phyloP scores from a whole-genome alignment of 1,284 basidiomycete species.

The Volvariella surrecta region DNA sequence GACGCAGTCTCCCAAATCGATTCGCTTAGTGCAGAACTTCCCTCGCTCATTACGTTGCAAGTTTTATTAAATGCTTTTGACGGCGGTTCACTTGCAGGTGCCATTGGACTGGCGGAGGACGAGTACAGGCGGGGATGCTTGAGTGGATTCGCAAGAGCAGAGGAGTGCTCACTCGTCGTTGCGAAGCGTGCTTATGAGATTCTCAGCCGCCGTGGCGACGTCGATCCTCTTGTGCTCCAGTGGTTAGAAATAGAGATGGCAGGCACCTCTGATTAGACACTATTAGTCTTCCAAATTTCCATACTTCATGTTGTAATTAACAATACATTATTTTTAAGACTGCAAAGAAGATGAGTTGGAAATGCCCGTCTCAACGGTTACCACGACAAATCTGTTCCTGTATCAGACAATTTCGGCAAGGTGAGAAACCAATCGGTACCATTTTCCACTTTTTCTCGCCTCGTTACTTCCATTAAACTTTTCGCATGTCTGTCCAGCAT shows the following conservation, averaged over 20 bases:
- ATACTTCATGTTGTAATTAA: too few species aligned
- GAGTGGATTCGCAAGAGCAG: slow-evolving; percentile 65
- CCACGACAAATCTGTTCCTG: slow-evolving; percentile 16
- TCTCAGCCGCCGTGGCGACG: slow-evolving; percentile 26
- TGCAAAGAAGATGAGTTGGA: too few species aligned
- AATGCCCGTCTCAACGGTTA: slow-evolving; percentile 8
- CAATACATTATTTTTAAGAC: too few species aligned
- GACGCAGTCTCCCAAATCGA: slow-evolving; percentile 31
- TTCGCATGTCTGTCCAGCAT: slow-evolving; percentile 75
- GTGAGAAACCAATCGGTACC: slow-evolving; percentile 20
- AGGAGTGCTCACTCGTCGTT: slow-evolving; percentile 56
- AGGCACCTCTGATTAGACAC: slow-evolving; percentile 5
- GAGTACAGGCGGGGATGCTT: slow-evolving; percentile 62
- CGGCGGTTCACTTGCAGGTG: slow-evolving; percentile 31
- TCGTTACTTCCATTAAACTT: slow-evolving; percentile 51
- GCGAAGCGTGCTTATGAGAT: slow-evolving; percentile 46
- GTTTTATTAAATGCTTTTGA: slow-evolving; percentile 43
- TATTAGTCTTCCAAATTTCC: not conserved
- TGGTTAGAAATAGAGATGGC: slow-evolving; percentile 43
- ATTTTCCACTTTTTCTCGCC: slow-evolving; percentile 40
- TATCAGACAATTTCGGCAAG: not conserved
- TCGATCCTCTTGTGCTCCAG: slow-evolving; percentile 27
- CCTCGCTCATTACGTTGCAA: slow-evolving; percentile 61
- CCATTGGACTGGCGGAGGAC: slow-evolving; percentile 50
- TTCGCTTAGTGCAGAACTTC: slow-evolving; percentile 49